Percentiles rank a stretch among this genome's conserved stretches.
These are phyloP conservation scores for Brasenia schreberi DNA, from an alignment of 164 flowering plant species.

Conservation along the genomic window DNA sequence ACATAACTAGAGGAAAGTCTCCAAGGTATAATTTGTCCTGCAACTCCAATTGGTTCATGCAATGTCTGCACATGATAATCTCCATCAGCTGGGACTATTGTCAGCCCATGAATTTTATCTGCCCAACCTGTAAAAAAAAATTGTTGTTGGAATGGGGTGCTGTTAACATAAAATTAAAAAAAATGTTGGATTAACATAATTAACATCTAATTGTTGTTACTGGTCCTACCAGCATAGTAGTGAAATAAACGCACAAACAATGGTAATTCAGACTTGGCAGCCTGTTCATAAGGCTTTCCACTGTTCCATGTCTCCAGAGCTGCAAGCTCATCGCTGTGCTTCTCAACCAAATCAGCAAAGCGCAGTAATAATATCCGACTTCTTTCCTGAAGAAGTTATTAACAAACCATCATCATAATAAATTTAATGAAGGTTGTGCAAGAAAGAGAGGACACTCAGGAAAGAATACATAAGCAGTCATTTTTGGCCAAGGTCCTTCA, in stretches of 20 bases:
- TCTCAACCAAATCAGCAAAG: slow-evolving; percentile 38
- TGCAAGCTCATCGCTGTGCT: slow-evolving; percentile 33
- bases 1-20: slow-evolving; percentile 43
- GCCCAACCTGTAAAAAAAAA: too few relatives aligned
- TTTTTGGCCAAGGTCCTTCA: slow-evolving; percentile 83
- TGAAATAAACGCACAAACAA: slow-evolving; percentile 18
- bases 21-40: slow-evolving; percentile 61
- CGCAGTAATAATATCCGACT: slow-evolving; percentile 20
- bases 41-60: too few relatives aligned
- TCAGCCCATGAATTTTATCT: too few relatives aligned
- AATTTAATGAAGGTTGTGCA: too few relatives aligned
- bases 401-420: neutral
- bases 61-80: too few relatives aligned
- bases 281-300: slow-evolving; percentile 36
- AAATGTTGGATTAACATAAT: too few relatives aligned
- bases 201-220: too few relatives aligned
- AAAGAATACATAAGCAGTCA: slow-evolving; percentile 79
- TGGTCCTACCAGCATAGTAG: slow-evolving; percentile 42
- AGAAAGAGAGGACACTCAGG: too few relatives aligned
- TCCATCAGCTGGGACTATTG: too few relatives aligned
- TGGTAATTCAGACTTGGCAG: slow-evolving; percentile 25
- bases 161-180: too few relatives aligned
- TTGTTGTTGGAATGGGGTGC: too few relatives aligned
- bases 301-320: slow-evolving; percentile 43
- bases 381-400: too few relatives aligned